Percentiles rank a stretch among this genome's conserved stretches.
Conservation (phyloP, 257 asterid species). For the Solanum ossicruentum region DNA sequence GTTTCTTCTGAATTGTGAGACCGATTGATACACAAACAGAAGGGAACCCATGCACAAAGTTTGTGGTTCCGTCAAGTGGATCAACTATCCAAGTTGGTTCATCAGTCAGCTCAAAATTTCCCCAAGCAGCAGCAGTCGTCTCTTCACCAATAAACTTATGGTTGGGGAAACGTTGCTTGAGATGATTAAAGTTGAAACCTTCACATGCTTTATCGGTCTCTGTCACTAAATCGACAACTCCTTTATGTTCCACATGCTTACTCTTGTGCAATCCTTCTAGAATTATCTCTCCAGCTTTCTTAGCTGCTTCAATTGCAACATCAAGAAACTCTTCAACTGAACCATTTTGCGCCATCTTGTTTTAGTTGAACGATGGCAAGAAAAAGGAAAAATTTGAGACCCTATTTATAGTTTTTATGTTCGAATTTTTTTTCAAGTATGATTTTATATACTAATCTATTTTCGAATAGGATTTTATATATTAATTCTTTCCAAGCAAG, state of each 20-base stretch:
- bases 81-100: slow-evolving; percentile 98
- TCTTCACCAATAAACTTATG: slow-evolving; percentile 98
- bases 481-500: too few species aligned
- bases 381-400: not conserved
- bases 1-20: slow-evolving; percentile 54
- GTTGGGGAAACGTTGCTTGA: slow-evolving; percentile 48
- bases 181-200: slow-evolving; percentile 54
- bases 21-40: slow-evolving; percentile 85
- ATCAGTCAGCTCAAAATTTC: slow-evolving; percentile 60
- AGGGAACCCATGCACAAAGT: slow-evolving; percentile 93
- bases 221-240: slow-evolving; percentile 85
- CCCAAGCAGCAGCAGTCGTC: slow-evolving; percentile 70
- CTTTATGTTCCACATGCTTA: slow-evolving; percentile 74
- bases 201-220: slow-evolving; percentile 91
- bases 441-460: too few species aligned
- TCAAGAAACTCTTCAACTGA: slow-evolving; percentile 44
- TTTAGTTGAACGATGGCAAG: slow-evolving; percentile 7
- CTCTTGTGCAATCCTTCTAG: slow-evolving; percentile 48
- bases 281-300: slow-evolving; percentile 66
- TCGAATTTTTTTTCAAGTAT: not conserved
- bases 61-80: slow-evolving; percentile 93
- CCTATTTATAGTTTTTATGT: not conserved
- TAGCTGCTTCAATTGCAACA: slow-evolving; percentile 55
- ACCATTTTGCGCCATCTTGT: slow-evolving; percentile 39
- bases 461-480: too few species aligned